Conservation (phyloP, 148 eudicot species). For the Amaranthus hypochondriacus region DNA sequence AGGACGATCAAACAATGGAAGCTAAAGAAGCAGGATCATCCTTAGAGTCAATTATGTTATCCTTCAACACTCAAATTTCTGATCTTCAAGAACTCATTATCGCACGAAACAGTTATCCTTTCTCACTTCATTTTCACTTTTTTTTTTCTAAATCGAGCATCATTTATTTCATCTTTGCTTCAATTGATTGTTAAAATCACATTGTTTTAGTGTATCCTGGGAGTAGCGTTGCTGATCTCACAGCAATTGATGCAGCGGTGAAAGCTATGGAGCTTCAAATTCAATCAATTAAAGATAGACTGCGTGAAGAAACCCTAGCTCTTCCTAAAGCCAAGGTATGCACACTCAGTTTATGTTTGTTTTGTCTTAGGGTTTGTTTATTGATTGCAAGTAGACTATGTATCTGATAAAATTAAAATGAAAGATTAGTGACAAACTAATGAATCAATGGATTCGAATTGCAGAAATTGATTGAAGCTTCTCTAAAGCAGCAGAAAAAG, state of each 20-base stretch:
- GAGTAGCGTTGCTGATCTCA: slow-evolving; percentile 64
- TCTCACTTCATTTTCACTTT: not conserved
- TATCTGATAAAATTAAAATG: no score
- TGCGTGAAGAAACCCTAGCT: slow-evolving; percentile 75
- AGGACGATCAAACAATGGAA: slow-evolving; percentile 39
- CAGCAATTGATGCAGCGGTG: slow-evolving; percentile 60
- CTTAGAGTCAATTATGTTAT: slow-evolving; percentile 55
- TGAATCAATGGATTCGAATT: no score
- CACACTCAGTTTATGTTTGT: no score
- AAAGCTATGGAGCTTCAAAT: slow-evolving; percentile 86
- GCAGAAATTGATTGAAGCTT: slow-evolving; percentile 80
- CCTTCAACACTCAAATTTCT: slow-evolving; percentile 70
- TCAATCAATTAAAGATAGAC: slow-evolving; percentile 52
- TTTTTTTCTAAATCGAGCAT: not conserved
- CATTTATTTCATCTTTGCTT: not conserved
- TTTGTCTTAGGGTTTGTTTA: slow-evolving; percentile 10
- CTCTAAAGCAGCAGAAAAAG: slow-evolving; percentile 65
- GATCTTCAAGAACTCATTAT: slow-evolving; percentile 87
- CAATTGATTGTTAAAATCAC: not conserved
- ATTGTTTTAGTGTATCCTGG: slow-evolving; percentile 65
- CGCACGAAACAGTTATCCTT: slow-evolving; percentile 68
- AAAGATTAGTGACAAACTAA: no score
- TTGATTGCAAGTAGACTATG: not conserved
- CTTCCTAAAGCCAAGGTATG: slow-evolving; percentile 89
- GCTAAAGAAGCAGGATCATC: slow-evolving; percentile 57